phyloP scores from a whole-genome alignment of 225 moss, liverwort and hornwort genomes.

The Takakia lepidozioides region DNA sequence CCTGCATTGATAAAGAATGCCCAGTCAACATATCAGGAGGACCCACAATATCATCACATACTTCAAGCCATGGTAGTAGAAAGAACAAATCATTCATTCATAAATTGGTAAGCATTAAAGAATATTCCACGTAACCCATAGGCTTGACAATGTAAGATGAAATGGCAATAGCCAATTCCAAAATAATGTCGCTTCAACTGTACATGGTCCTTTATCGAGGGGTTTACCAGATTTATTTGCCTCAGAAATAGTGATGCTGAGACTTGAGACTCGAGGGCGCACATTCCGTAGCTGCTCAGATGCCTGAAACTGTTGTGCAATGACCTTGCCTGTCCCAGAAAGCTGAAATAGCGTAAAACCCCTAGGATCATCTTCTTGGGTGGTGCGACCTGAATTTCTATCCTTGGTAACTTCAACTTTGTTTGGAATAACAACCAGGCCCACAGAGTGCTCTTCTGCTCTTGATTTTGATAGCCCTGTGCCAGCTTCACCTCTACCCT shows the following conservation, averaged over 20 bases:
- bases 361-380: slow-evolving; percentile 10
- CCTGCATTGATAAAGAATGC: too few species aligned
- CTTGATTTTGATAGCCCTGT: slow-evolving; percentile 8
- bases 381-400: slow-evolving; percentile 9
- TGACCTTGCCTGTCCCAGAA: slow-evolving; percentile 57
- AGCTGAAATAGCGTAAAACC: slow-evolving; percentile 69
- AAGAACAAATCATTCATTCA: too few species aligned
- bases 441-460: slow-evolving; percentile 38
- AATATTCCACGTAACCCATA: too few species aligned
- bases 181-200: too few species aligned
- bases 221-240: slow-evolving; percentile 37
- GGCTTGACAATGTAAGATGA: too few species aligned
- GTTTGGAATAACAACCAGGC: slow-evolving; percentile 43
- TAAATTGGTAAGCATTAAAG: too few species aligned
- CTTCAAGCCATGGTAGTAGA: too few species aligned
- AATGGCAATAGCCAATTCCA: too few species aligned
- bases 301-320: slow-evolving; percentile 57
- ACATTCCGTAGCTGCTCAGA: slow-evolving; percentile 28
- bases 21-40: too few species aligned
- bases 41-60: too few species aligned
- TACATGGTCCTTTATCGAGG: too few species aligned
- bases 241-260: slow-evolving; percentile 8
- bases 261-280: slow-evolving; percentile 10
- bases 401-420: slow-evolving; percentile 3
- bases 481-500: slow-evolving; percentile 5